These are phyloP conservation scores for Phytopythium ostracodes DNA, from an alignment of 352 stramenopile genomes.

Conservation along the genomic window DNA sequence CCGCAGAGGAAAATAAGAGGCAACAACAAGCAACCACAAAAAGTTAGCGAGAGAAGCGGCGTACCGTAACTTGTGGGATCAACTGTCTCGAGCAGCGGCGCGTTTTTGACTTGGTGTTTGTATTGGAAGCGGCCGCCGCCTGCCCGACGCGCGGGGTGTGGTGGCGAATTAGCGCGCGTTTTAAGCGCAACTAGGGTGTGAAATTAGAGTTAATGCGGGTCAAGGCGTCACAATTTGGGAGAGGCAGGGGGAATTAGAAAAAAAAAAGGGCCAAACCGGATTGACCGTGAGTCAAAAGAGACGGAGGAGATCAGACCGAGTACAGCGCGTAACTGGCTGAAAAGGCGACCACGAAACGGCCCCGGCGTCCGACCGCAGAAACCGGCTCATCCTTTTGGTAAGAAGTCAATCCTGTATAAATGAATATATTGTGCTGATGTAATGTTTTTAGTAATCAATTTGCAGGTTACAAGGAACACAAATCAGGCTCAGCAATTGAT, in stretches of 20 bases:
- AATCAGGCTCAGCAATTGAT: neutral
- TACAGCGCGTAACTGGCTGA: neutral
- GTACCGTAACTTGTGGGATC: neutral
- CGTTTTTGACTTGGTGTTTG: neutral
- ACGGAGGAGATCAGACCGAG: constrained; percentile 4
- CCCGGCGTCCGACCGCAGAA: neutral
- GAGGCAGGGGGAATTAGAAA: no score
- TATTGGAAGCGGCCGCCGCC: neutral
- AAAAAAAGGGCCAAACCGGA: no score
- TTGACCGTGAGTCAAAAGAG: neutral
- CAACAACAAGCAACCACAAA: no score
- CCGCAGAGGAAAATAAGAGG: neutral
- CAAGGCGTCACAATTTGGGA: neutral
- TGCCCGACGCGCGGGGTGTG: neutral
- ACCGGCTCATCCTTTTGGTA: neutral
- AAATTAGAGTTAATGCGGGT: no score
- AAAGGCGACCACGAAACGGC: neutral
- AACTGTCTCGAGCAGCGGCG: no score
- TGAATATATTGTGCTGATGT: neutral
- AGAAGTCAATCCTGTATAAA: neutral
- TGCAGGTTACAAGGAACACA: no score
- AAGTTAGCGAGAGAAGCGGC: neutral
- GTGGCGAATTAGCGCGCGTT: no score
- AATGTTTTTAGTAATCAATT: no score
- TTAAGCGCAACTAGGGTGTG: no score